phyloP scores from a whole-genome alignment of 1,139 yeast genomes.

The Diutina siamensis region DNA sequence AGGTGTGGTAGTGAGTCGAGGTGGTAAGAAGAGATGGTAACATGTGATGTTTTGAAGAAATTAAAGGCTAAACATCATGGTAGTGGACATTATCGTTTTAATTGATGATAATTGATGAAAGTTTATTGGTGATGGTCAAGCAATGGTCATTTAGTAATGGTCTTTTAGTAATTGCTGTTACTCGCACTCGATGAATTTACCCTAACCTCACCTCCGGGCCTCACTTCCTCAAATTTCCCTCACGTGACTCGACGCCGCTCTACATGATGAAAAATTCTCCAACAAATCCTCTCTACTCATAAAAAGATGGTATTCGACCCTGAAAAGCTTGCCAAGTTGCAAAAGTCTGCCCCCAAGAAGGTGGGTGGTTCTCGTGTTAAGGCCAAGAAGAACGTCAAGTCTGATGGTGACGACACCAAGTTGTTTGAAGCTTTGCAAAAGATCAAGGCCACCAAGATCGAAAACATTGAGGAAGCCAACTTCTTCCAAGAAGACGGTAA shows the following conservation, averaged over 20 bases:
- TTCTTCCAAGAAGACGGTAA: constrained; percentile 95
- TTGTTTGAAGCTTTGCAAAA: constrained; percentile 84
- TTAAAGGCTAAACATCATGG: no score
- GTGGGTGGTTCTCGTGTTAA: constrained; percentile 87
- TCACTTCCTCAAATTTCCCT: neutral
- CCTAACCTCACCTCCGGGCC: neutral
- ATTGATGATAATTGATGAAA: no score
- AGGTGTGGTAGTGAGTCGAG: no score
- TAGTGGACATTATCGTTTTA: no score
- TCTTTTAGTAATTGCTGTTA: no score
- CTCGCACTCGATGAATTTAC: no score
- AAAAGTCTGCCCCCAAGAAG: constrained; percentile 62
- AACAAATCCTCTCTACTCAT: neutral
- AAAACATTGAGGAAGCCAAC: constrained; percentile 92
- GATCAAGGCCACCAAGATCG: constrained; percentile 80
- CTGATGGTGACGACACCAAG: constrained; percentile 81
- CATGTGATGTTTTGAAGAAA: no score
- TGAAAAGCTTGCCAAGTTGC: constrained; percentile 78
- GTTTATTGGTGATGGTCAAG: no score
- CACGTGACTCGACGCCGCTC: neutral
- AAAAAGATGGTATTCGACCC: constrained; percentile 67
- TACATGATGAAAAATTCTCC: neutral
- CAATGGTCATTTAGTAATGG: no score
- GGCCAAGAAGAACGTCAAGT: constrained; percentile 53
- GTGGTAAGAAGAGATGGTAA: no score